phyloP scores from a whole-genome alignment of 2,329 filamentous ascomycete genomes.

The Sclerotinia subarctica region DNA sequence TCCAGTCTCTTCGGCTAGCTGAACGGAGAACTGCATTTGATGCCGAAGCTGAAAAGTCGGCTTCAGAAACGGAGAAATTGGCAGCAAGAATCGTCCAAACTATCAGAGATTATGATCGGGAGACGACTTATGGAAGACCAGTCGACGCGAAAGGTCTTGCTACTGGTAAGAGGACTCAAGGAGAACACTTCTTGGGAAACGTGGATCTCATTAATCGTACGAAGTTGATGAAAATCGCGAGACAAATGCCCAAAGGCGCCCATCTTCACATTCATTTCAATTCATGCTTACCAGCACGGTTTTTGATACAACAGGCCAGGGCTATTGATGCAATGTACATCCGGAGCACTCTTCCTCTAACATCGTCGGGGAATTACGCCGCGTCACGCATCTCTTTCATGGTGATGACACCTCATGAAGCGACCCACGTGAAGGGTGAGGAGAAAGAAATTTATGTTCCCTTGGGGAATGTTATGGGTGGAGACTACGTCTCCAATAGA shows the following conservation, averaged over 20 bases:
- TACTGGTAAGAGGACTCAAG: conserved; percentile 34
- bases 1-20: conserved; percentile 27
- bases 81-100: conserved; percentile 35
- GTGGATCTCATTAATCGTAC: conserved; percentile 53
- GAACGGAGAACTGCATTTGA: conserved; percentile 36
- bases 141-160: conserved; percentile 26
- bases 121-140: conserved; percentile 31
- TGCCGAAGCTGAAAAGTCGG: conserved; percentile 27
- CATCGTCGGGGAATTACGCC: conserved; percentile 30
- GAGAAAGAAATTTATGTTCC: conserved; percentile 28
- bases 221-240: conserved; percentile 54
- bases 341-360: conserved; percentile 55
- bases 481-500: conserved; percentile 45
- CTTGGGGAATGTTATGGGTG: conserved; percentile 49
- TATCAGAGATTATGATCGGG: conserved; percentile 34
- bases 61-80: conserved; percentile 33
- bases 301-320: conserved; percentile 55
- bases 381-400: conserved; percentile 36
- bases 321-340: conserved; percentile 65
- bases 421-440: conserved; percentile 30
- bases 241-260: conserved; percentile 64
- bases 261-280: conserved; percentile 78
- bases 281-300: conserved; percentile 60
- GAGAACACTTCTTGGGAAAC: conserved; percentile 59
- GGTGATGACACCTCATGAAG: conserved; percentile 35